Conservation (phyloP, 2,329 filamentous ascomycete genomes). For the Gremmenia infestans region DNA sequence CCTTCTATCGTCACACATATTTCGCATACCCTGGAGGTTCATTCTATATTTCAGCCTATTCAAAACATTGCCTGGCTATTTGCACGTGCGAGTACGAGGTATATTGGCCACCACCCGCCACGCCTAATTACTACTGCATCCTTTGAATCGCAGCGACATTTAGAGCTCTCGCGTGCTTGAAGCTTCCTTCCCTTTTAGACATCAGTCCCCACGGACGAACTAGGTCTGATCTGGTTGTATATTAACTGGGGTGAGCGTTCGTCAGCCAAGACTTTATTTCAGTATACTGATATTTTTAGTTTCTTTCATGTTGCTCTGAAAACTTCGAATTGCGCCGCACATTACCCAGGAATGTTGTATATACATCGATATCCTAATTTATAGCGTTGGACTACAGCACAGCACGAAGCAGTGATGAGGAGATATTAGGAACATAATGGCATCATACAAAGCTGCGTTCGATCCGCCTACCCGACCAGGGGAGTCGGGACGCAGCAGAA, state of each 20-base stretch:
- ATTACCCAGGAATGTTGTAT: conserved; percentile 21
- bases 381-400: conserved; percentile 24
- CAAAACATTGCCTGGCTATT: conserved; percentile 8
- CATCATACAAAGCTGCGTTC: conserved; percentile 38
- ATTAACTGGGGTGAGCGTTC: conserved; percentile 16
- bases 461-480: conserved; percentile 38
- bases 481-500: conserved; percentile 33
- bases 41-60: conserved; percentile 16
- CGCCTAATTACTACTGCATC: conserved; percentile 15
- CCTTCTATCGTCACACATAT: conserved; percentile 15
- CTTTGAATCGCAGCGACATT: conserved; percentile 9
- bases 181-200: conserved; percentile 16
- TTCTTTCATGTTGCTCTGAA: conserved; percentile 13
- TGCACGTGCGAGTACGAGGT: conserved; percentile 20
- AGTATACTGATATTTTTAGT: conserved; percentile 13
- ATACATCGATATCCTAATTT: conserved; percentile 14
- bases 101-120: conserved; percentile 18
- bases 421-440: conserved; percentile 35
- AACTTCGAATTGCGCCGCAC: conserved; percentile 7
- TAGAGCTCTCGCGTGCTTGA: conserved; percentile 8
- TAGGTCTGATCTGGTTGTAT: conserved; percentile 6
- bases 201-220: conserved; percentile 24
- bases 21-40: conserved; percentile 27
- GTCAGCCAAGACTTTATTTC: conserved; percentile 1
- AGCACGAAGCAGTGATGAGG: conserved; percentile 16